Evolutionary conservation across 371 early-diverging fungal species (phyloP).

Genomic region (Mortierella sp.): DNA sequence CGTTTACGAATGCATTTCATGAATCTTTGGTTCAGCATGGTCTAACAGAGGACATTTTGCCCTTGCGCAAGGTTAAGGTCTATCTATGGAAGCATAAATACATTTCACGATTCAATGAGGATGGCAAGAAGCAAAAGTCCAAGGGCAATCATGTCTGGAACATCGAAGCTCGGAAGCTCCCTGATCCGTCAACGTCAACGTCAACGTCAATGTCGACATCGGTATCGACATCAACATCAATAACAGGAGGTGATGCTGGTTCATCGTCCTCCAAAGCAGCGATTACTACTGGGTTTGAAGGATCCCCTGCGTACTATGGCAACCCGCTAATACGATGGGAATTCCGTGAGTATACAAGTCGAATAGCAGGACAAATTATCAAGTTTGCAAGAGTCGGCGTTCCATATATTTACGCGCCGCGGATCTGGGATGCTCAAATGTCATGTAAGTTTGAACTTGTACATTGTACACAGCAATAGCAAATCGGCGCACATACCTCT

Average conservation of each 20-base stretch:
- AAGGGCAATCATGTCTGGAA: slow-evolving; percentile 80
- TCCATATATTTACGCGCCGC: slow-evolving; percentile 67
- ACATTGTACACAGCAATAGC: not conserved
- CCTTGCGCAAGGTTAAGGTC: slow-evolving; percentile 66
- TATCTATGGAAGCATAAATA: slow-evolving; percentile 71
- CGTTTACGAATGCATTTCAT: slow-evolving; percentile 74
- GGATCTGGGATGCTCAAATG: slow-evolving; percentile 77
- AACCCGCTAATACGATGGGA: slow-evolving; percentile 66
- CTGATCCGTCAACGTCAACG: not conserved
- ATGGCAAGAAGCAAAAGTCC: slow-evolving; percentile 75
- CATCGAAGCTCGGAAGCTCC: slow-evolving; percentile 70
- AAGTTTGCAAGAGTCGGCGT: slow-evolving; percentile 66
- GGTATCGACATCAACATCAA: not conserved
- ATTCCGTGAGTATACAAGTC: slow-evolving; percentile 71
- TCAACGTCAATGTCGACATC: slow-evolving; percentile 10
- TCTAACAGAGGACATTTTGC: slow-evolving; percentile 63
- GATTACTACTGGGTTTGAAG: not conserved
- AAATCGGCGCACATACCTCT: not conserved
- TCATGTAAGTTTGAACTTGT: slow-evolving; percentile 48
- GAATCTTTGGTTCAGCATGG: slow-evolving; percentile 67
- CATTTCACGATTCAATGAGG: slow-evolving; percentile 76
- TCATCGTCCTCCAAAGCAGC: slow-evolving; percentile 4
- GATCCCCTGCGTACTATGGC: not conserved
- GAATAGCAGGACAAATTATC: slow-evolving; percentile 68
- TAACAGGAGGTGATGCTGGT: slow-evolving; percentile 5